Conservation (phyloP, 345 rosid genomes). For the Boechera divaricarpa region DNA sequence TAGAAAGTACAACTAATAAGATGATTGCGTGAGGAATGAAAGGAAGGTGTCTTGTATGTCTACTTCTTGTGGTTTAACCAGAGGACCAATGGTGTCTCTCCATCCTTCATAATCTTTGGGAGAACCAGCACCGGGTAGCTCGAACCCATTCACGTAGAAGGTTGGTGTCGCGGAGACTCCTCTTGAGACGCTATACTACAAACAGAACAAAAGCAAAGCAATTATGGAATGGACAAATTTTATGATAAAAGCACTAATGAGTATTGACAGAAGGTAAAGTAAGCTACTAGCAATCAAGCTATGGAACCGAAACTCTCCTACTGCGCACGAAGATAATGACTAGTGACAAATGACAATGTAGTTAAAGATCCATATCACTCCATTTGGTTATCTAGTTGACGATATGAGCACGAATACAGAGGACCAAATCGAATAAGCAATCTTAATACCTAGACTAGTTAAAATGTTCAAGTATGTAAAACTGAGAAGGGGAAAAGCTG, state of each 20-base stretch:
- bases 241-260: not conserved
- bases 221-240: not conserved
- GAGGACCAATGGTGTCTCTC: conserved; percentile 70
- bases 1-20: conserved; percentile 31
- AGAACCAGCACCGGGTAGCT: conserved; percentile 60
- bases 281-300: conserved; percentile 4
- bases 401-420: not conserved
- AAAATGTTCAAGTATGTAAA: not conserved
- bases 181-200: conserved; percentile 77
- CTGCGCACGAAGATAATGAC: conserved; percentile 6
- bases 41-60: conserved; percentile 33
- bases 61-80: conserved; percentile 47
- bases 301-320: not conserved
- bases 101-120: conserved; percentile 56
- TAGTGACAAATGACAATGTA: conserved; percentile 7
- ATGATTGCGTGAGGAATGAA: conserved; percentile 42
- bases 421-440: conserved; percentile 6
- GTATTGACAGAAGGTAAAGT: not conserved
- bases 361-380: not conserved
- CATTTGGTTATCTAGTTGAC: not conserved
- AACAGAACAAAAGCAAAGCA: conserved; percentile 29
- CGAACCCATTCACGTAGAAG: conserved; percentile 79
- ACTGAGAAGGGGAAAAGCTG: conserved; percentile 1
- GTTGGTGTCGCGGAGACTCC: conserved; percentile 75
- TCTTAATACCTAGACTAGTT: conserved; percentile 10